Evolutionary conservation across 192 early-diverging fungal species (phyloP).

Genomic region (Chytriomyces sp.): DNA sequence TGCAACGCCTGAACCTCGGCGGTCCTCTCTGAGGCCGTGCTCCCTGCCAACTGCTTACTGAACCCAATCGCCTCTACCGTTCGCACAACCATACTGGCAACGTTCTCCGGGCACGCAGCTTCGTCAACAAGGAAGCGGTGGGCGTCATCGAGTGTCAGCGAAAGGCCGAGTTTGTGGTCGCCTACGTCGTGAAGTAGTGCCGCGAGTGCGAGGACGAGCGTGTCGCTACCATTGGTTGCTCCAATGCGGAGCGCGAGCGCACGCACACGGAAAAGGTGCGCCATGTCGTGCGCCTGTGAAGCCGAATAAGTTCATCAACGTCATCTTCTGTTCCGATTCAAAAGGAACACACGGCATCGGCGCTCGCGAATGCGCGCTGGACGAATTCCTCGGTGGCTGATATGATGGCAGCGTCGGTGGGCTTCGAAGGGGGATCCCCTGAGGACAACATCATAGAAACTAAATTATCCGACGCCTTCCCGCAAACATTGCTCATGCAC

Average conservation of each 20-base stretch:
- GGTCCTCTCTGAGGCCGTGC: not conserved
- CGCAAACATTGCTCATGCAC: too few species aligned
- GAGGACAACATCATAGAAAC: too few species aligned
- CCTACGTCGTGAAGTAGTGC: constrained; percentile 37
- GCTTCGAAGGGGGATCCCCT: too few species aligned
- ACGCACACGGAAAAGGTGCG: constrained; percentile 31
- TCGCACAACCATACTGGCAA: not conserved
- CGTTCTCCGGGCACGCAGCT: not conserved
- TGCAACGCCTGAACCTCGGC: constrained; percentile 18
- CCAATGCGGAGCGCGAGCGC: constrained; percentile 21
- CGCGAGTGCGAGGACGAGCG: constrained; percentile 22
- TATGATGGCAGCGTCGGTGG: too few species aligned
- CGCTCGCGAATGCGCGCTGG: too few species aligned
- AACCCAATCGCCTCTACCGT: not conserved
- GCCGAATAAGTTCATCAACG: too few species aligned
- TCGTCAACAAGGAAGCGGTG: not conserved
- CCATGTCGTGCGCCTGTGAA: constrained; percentile 30
- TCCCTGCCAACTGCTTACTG: not conserved
- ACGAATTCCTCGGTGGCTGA: too few species aligned
- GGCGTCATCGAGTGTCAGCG: not conserved
- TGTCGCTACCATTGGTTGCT: not conserved
- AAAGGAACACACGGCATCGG: too few species aligned
- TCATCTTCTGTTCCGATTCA: too few species aligned
- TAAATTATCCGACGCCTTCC: too few species aligned
- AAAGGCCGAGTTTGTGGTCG: constrained; percentile 29